These are phyloP conservation scores for Plantago lanceolata DNA, from an alignment of 305 asterid species.

Conservation along the genomic window DNA sequence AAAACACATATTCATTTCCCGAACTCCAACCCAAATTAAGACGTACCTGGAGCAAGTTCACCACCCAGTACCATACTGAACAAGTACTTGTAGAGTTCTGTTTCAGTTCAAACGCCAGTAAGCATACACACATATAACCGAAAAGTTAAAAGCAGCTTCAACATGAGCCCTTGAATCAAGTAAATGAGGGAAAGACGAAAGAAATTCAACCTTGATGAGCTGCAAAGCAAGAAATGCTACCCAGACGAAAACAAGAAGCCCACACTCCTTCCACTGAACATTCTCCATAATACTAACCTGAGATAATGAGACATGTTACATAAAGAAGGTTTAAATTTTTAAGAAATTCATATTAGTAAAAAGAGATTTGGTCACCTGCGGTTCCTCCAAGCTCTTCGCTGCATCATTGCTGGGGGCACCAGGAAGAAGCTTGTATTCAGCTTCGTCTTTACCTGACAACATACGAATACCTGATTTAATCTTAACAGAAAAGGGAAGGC, in stretches of 20 bases:
- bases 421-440: slow-evolving; percentile 76
- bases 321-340: neutral
- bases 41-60: slow-evolving; percentile 83
- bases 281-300: slow-evolving; percentile 76
- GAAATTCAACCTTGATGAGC: slow-evolving; percentile 52
- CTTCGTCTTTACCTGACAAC: slow-evolving; percentile 48
- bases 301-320: slow-evolving; percentile 24
- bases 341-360: slow-evolving; percentile 12
- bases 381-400: slow-evolving; percentile 41
- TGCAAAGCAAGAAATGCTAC: slow-evolving; percentile 70
- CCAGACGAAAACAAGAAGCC: slow-evolving; percentile 86
- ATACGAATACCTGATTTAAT: slow-evolving; percentile 15
- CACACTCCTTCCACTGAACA: slow-evolving; percentile 83
- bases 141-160: slow-evolving; percentile 9
- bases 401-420: slow-evolving; percentile 48
- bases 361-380: slow-evolving; percentile 39
- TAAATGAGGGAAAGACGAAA: slow-evolving; percentile 1
- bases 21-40: neutral
- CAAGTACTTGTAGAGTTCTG: slow-evolving; percentile 69
- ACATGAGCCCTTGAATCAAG: slow-evolving; percentile 2
- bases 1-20: neutral
- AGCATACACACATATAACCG: slow-evolving; percentile 18
- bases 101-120: slow-evolving; percentile 27
- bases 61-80: slow-evolving; percentile 70
- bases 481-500: slow-evolving; percentile 10